phyloP scores from a whole-genome alignment of 2,329 filamentous ascomycete genomes.

The Cryphonectria japonica region DNA sequence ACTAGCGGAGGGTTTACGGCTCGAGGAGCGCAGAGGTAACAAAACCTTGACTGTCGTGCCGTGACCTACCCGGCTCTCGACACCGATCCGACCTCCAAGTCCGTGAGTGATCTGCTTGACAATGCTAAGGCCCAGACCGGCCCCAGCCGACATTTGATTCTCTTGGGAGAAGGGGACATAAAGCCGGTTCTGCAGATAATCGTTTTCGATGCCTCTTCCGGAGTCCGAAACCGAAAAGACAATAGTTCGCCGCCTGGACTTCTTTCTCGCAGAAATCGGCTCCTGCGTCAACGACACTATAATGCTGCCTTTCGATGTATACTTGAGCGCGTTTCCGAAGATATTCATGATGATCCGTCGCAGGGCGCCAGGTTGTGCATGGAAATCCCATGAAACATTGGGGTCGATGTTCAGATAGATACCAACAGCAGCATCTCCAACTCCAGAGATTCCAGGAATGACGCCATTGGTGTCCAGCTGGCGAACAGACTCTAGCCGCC shows the following conservation, averaged over 20 bases:
- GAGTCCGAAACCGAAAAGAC: constrained; percentile 62
- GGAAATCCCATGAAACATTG: constrained; percentile 51
- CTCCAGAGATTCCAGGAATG: not conserved
- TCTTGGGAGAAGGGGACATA: constrained; percentile 70
- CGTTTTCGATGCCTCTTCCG: constrained; percentile 66
- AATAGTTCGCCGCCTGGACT: constrained; percentile 30
- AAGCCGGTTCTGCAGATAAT: constrained; percentile 62
- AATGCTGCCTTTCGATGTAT: constrained; percentile 42
- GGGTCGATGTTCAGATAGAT: constrained; percentile 51
- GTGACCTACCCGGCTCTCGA: constrained; percentile 50
- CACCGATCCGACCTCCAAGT: constrained; percentile 60
- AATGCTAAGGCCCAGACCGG: constrained; percentile 68
- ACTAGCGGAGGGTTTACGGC: not conserved
- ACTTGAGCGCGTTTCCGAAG: constrained; percentile 58
- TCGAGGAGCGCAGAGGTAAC: constrained; percentile 26
- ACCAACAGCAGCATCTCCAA: constrained; percentile 3
- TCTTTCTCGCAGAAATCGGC: constrained; percentile 9
- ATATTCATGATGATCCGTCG: constrained; percentile 58
- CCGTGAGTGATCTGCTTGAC: constrained; percentile 64
- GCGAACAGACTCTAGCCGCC: constrained; percentile 12
- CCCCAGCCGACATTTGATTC: constrained; percentile 60
- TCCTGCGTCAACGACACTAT: constrained; percentile 30
- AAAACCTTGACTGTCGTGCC: constrained; percentile 37
- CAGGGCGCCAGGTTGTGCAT: constrained; percentile 53
- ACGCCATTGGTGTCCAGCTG: not conserved